These are phyloP conservation scores for Niveomyces coronatus DNA, from an alignment of 2,329 filamentous ascomycete genomes.

Conservation along the genomic window DNA sequence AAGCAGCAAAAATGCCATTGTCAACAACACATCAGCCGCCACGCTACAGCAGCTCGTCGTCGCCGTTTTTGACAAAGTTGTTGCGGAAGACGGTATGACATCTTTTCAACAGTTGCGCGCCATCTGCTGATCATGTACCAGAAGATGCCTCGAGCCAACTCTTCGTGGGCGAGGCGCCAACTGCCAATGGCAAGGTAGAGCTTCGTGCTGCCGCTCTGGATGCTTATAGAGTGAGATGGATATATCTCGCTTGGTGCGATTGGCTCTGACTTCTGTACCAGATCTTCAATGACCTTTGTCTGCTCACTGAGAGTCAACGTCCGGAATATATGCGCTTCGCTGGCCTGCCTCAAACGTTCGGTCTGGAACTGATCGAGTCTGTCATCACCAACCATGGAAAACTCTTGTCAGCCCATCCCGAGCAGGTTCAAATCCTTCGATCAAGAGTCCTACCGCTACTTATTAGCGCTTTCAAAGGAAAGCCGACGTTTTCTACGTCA, in stretches of 20 bases:
- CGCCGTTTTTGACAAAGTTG: constrained; percentile 86
- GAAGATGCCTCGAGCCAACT: constrained; percentile 40
- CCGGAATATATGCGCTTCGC: constrained; percentile 75
- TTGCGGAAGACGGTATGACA: constrained; percentile 63
- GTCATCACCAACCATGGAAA: constrained; percentile 76
- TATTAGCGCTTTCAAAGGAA: constrained; percentile 66
- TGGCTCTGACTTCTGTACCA: constrained; percentile 22
- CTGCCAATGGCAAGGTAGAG: constrained; percentile 52
- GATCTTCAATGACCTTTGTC: constrained; percentile 83
- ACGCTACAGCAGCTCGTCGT: constrained; percentile 91
- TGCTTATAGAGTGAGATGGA: constrained; percentile 56
- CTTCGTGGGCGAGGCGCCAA: constrained; percentile 55
- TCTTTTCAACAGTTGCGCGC: not conserved
- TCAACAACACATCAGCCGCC: constrained; percentile 93
- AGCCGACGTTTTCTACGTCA: constrained; percentile 68
- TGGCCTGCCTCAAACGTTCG: constrained; percentile 69
- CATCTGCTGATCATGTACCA: constrained; percentile 17
- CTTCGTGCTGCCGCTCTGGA: constrained; percentile 72
- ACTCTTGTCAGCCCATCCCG: constrained; percentile 67
- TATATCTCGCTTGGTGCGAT: constrained; percentile 3
- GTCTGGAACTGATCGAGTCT: constrained; percentile 85
- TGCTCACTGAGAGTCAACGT: constrained; percentile 74
- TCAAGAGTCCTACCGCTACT: constrained; percentile 73
- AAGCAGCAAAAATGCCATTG: constrained; percentile 81
- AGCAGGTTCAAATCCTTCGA: constrained; percentile 71